A percentile compares a stretch with the other conserved stretches of the same genome.
phyloP scores from a whole-genome alignment of 768 basidiomycete species.

The Boletus pseudo-olivaceus region DNA sequence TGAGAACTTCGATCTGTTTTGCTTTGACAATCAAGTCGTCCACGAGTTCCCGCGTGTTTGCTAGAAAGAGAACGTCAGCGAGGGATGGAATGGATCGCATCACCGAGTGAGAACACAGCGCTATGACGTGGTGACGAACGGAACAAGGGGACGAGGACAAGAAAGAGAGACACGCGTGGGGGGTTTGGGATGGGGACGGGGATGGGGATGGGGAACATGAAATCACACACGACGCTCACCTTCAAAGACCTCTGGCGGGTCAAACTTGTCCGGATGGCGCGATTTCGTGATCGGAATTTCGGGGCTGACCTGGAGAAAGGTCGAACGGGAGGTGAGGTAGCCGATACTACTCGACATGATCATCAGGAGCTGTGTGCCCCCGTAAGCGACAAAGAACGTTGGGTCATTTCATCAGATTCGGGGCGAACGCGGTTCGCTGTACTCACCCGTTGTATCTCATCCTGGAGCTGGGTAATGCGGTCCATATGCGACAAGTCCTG shows the following conservation, averaged over 20 bases:
- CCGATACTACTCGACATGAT: constrained; percentile 84
- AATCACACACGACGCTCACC: constrained; percentile 36
- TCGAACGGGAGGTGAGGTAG: constrained; percentile 74
- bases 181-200: too few relatives aligned
- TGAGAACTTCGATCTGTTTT: constrained; percentile 84
- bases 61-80: constrained; percentile 34
- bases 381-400: not conserved
- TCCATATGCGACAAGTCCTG: constrained; percentile 93
- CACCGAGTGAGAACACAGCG: not conserved
- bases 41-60: constrained; percentile 81
- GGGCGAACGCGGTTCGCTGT: not conserved
- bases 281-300: constrained; percentile 84
- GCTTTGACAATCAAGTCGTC: constrained; percentile 80
- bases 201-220: not conserved
- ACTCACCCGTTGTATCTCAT: constrained; percentile 83
- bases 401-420: constrained; percentile 12
- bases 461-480: constrained; percentile 92
- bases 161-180: too few relatives aligned
- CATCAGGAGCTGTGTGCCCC: constrained; percentile 58
- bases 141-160: not conserved
- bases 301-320: constrained; percentile 73
- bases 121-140: not conserved
- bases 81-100: not conserved
- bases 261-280: constrained; percentile 67
- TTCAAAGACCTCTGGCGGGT: constrained; percentile 71